phyloP scores from a whole-genome alignment of 768 basidiomycete species.

The Termitomyces sp. region DNA sequence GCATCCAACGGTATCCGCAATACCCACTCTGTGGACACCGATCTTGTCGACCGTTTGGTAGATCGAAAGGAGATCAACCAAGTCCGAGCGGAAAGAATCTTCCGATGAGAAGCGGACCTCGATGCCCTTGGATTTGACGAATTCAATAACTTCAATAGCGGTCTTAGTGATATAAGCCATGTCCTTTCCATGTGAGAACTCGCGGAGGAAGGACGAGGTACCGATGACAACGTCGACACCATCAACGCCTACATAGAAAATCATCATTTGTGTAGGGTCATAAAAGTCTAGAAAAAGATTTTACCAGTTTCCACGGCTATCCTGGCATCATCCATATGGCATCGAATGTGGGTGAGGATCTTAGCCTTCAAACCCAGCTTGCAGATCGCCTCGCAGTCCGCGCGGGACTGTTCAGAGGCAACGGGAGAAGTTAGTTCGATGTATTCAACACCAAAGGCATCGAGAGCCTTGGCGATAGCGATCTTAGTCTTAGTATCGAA shows the following conservation, averaged over 20 bases:
- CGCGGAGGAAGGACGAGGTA: constrained; percentile 96
- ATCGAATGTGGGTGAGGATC: constrained; percentile 98
- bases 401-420: constrained; percentile 90
- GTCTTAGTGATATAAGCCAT: constrained; percentile 99
- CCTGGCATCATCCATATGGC: constrained; percentile 99
- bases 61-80: constrained; percentile 96
- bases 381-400: constrained; percentile 98
- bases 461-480: constrained; percentile 95
- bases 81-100: constrained; percentile 99
- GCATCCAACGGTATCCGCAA: constrained; percentile 98
- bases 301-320: constrained; percentile 96
- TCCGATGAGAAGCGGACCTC: constrained; percentile 99
- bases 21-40: constrained; percentile 97
- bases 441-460: constrained; percentile 99
- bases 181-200: constrained; percentile 99
- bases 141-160: constrained; percentile 97
- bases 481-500: constrained; percentile 99
- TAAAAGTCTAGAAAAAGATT: neutral
- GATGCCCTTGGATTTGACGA: constrained; percentile 99
- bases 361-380: constrained; percentile 95
- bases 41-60: constrained; percentile 99
- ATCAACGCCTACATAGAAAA: constrained; percentile 68
- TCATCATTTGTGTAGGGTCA: neutral
- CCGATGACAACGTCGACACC: constrained; percentile 99
- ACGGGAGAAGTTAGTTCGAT: constrained; percentile 98